Evolutionary conservation across 1,284 basidiomycete species (phyloP), one percentile per base, ranked within the genome.

Genomic region (Macrocystidia cucumis): DNA sequence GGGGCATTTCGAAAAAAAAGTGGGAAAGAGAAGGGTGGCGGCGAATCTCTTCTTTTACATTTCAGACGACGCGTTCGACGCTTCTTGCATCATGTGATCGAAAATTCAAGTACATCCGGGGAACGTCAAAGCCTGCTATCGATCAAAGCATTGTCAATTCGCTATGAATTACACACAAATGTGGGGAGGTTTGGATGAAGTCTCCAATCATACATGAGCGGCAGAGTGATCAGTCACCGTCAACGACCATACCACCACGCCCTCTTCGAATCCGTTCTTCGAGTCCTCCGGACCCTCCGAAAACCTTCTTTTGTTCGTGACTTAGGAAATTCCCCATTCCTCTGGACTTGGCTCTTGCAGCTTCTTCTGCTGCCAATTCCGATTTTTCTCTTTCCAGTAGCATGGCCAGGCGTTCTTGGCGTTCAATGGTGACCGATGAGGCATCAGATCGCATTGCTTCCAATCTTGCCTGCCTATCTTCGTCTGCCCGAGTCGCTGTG

Each of bases 371-470:
- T 42, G 74, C 79, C 3, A 76, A 51, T 42, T 86, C 80, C 3
- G 72, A 77, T 52, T 80, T 85, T 56, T 89, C 84, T 51, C 72
- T 74, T 50, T 76, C 79, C 24, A 85, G 58, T 35, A 87, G 55
- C 8, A 58, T 59, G 2, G 72, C 63, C 7, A 89, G 60, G 25
- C 81, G 74, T 44, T 77, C 71, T 44, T 79, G 72, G n/a, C 89
- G 74, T 37, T 88, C 78, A 1, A 55, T 51, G 24, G 71, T 67
- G 64, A 91, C 68, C 11, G 60, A 54, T 17, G 64, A 56, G 1
- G 92, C 92, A 44, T 84, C 75, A 1, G 71, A 57, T 17, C 79
- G 63, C 92, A 97, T 96, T 7, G 88, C 85, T 0, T 88, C 91
- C 12, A 97, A 67, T 20, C 84, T 79, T 14, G 87, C 85, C 2